Conservation (phyloP, 2,329 filamentous ascomycete species). For the Endothia cerciana region DNA sequence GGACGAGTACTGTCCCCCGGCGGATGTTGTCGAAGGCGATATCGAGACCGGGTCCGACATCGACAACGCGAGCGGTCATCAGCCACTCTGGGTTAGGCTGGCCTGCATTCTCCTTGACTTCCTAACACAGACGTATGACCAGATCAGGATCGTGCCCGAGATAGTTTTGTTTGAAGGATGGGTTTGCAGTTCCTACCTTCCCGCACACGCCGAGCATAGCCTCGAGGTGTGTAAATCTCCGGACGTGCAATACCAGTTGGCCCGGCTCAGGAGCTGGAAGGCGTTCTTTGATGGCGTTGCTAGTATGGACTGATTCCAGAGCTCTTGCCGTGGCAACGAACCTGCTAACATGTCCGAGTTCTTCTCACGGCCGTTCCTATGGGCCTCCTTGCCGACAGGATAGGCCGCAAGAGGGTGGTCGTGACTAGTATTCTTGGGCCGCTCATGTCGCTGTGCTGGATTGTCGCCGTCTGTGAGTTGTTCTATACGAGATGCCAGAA, state of each 20-base stretch:
- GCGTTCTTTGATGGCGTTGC: conserved; percentile 28
- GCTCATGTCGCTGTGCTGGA: conserved; percentile 25
- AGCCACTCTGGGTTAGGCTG: conserved; percentile 29
- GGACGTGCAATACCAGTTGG: conserved; percentile 26
- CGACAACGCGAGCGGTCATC: conserved; percentile 11
- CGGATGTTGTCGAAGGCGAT: not conserved
- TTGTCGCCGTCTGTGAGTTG: conserved; percentile 21
- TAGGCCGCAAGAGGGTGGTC: conserved; percentile 27
- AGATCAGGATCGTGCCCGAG: conserved; percentile 30
- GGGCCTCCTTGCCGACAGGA: conserved; percentile 28
- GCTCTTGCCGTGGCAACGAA: not conserved
- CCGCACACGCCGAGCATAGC: not conserved
- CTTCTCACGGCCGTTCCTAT: conserved; percentile 27
- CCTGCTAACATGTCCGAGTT: conserved; percentile 18
- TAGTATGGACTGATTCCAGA: conserved; percentile 4
- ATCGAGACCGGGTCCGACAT: not conserved
- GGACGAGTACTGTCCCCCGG: not conserved
- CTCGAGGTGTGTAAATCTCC: conserved; percentile 21
- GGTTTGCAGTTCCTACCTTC: conserved; percentile 21
- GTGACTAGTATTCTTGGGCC: conserved; percentile 26
- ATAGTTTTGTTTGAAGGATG: conserved; percentile 28
- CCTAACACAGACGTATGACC: conserved; percentile 28
- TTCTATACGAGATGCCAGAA: not conserved
- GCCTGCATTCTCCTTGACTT: conserved; percentile 28
- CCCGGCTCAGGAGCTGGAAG: conserved; percentile 27